Percentiles rank a stretch among this genome's conserved stretches.
These are phyloP conservation scores for Arabidopsis hybrid DNA, from an alignment of 441 rosid species.

Conservation along the genomic window DNA sequence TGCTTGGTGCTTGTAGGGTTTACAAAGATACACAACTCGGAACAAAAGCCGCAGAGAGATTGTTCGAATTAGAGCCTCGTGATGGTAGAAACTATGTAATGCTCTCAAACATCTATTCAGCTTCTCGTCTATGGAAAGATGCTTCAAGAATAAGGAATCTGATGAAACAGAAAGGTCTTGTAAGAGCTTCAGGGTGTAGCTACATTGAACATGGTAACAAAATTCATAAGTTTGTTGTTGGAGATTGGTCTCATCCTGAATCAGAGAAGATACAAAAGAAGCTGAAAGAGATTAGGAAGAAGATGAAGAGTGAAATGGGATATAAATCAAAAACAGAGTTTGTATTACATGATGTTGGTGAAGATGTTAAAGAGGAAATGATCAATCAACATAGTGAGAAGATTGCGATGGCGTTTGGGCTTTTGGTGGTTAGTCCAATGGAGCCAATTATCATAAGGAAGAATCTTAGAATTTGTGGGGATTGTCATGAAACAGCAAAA, in stretches of 20 bases:
- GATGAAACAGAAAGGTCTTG: conserved; percentile 55
- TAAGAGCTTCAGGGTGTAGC: conserved; percentile 55
- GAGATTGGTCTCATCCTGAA: conserved; percentile 58
- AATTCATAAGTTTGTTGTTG: conserved; percentile 52
- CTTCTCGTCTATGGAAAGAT: conserved; percentile 57
- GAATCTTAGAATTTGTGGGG: conserved; percentile 61
- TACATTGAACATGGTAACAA: conserved; percentile 53
- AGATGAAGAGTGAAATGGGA: conserved; percentile 47
- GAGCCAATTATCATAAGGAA: conserved; percentile 51
- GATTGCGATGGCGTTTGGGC: conserved; percentile 59
- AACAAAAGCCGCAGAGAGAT: conserved; percentile 52
- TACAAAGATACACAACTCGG: conserved; percentile 49
- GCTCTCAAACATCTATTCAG: conserved; percentile 61
- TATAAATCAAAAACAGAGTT: conserved; percentile 51
- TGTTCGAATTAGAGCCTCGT: conserved; percentile 51
- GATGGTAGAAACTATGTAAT: conserved; percentile 59
- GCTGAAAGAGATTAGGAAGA: conserved; percentile 49
- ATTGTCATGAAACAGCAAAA: conserved; percentile 57
- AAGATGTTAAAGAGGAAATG: conserved; percentile 58
- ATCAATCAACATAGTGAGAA: conserved; percentile 59
- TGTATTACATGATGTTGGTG: conserved; percentile 61
- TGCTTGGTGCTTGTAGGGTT: conserved; percentile 64
- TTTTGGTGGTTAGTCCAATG: conserved; percentile 47
- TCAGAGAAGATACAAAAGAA: conserved; percentile 50
- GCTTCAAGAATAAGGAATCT: conserved; percentile 51